Evolutionary conservation across 164 flowering plant species (phyloP).

Genomic region (Houttuynia cordata): DNA sequence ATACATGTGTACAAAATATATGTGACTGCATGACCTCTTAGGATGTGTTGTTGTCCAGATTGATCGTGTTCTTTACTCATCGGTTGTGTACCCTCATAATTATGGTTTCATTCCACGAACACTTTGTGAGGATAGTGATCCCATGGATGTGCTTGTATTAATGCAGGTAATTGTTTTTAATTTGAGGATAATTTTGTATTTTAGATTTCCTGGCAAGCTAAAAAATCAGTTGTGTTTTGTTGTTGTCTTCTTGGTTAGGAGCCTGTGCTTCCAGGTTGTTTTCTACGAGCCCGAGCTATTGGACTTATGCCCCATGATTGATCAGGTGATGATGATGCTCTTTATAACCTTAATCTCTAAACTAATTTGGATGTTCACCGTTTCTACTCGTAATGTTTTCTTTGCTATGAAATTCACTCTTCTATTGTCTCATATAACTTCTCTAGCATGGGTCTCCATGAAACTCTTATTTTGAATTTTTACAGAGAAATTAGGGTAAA

Average conservation of each 20-base stretch:
- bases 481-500: too few relatives aligned
- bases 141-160: constrained; percentile 78
- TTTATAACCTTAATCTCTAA: constrained; percentile 4
- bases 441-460: too few relatives aligned
- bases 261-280: constrained; percentile 70
- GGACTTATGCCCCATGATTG: too few relatives aligned
- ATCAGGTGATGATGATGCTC: too few relatives aligned
- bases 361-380: not conserved
- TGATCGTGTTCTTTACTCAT: too few relatives aligned
- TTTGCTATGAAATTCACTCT: too few relatives aligned
- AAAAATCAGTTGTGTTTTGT: not conserved
- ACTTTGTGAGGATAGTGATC: constrained; percentile 84
- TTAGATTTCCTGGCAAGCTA: not conserved
- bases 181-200: not conserved
- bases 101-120: constrained; percentile 71
- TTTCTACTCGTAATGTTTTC: not conserved
- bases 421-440: too few relatives aligned
- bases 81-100: too few relatives aligned
- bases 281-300: constrained; percentile 85
- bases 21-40: too few relatives aligned
- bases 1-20: too few relatives aligned
- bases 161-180: constrained; percentile 59
- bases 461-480: too few relatives aligned
- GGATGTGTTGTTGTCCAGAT: too few relatives aligned
- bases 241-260: constrained; percentile 31